Base-by-base conservation (phyloP, 2,329 filamentous ascomycete genomes). In the Stachybotrys chartarum region DNA sequence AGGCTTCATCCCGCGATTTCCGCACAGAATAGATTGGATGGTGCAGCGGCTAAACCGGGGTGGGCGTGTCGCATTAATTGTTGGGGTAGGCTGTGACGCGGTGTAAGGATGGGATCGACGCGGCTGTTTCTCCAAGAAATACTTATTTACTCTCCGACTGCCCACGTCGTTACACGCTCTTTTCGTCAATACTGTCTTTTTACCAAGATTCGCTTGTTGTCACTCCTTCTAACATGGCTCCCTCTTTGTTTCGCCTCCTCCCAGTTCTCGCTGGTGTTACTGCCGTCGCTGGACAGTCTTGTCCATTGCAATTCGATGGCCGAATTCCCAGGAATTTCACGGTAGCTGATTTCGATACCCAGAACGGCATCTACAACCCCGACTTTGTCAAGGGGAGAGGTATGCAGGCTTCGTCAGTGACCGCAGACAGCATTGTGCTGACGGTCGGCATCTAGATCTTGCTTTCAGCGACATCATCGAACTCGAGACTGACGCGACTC, bases 301-400 rank as follows among this genome's bases (percentile, higher is more conserved):
- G 63, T 54, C 54, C 67, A 2, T 57, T 78, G 53, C 68, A 73
- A 56, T 78, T 79, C 54, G 77, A 80, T 53, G 77, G 76, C 24
- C 73, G 78, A 16, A 62, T 80, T 1, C 71, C 77, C 1, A 58
- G 63, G 7, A 68, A 65, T 44, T 71, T 73, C 39, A 66, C 65
- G 6, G 59, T 69, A 12, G 65, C 69, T 51, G 65, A 70, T 7
- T 79, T 81, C 55, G 76, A 78, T 60, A 62, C 61, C 6, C 66
- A 66, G 51, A 73, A 69, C 39, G 67, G 70, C 56, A 68, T 78
- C 31, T 85, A 77, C 69, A 79, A 76, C 69, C 72, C 80, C 0
- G 68, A 67, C 56, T 81, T 74, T 61, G 78, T 82, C 54, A 75
- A 81, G 61, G 81, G 80, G 50, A 70, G 77, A 59, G 68, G 72